Conservation (phyloP, 768 basidiomycete genomes). For the Lentinula boryana region DNA sequence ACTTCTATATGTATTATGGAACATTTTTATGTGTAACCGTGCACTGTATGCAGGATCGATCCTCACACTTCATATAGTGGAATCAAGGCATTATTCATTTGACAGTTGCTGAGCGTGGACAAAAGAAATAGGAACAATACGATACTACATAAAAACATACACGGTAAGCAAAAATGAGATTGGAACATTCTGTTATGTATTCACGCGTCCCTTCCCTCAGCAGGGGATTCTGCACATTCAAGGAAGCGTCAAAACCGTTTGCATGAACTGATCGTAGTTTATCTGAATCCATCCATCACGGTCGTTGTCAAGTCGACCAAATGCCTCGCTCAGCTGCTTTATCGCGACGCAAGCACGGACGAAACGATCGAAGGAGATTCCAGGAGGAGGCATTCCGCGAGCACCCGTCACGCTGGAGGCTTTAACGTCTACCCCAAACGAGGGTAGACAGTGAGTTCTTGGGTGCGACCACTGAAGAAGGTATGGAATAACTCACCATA, state of each 20-base stretch:
- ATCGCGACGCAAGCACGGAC: conserved; percentile 81
- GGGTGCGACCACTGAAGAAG: not conserved
- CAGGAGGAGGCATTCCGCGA: conserved; percentile 31
- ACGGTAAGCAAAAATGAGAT: not conserved
- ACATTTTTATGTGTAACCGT: not conserved
- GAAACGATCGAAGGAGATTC: conserved; percentile 84
- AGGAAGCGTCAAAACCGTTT: conserved; percentile 57
- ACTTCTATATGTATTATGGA: not conserved
- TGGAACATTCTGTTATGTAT: not conserved
- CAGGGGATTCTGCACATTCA: conserved; percentile 24
- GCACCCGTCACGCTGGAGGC: conserved; percentile 32
- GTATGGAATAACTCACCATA: conserved; percentile 49
- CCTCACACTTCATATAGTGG: too few relatives aligned
- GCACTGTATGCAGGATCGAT: too few relatives aligned
- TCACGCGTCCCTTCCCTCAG: not conserved
- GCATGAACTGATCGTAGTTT: conserved; percentile 69
- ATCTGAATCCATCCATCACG: conserved; percentile 69
- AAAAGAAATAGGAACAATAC: not conserved
- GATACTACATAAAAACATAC: not conserved
- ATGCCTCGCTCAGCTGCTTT: conserved; percentile 71
- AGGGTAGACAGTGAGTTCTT: conserved; percentile 22
- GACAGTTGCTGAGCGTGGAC: not conserved
- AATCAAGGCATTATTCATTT: too few relatives aligned
- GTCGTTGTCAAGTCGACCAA: conserved; percentile 60
- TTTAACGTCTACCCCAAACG: conserved; percentile 49